Evolutionary conservation across 495 filamentous ascomycete species (phyloP).

Genomic region (Podospora appendiculata): DNA sequence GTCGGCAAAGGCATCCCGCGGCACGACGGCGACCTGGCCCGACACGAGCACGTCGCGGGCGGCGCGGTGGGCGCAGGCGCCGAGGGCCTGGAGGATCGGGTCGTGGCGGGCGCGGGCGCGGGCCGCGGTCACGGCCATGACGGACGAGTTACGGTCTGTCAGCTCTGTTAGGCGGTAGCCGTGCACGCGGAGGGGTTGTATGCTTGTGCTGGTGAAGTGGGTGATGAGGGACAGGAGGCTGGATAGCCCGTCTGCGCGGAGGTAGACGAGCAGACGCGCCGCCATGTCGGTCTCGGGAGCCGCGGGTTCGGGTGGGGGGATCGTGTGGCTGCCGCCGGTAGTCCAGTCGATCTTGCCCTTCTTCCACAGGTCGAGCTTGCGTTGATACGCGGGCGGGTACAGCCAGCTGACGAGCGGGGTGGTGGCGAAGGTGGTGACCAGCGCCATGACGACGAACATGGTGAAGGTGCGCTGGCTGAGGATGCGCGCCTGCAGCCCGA

Average conservation of each 20-base stretch:
- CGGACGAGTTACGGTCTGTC: constrained; percentile 81
- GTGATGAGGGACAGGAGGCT: constrained; percentile 73
- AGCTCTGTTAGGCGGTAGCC: constrained; percentile 77
- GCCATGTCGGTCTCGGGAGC: too few relatives aligned
- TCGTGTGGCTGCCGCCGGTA: constrained; percentile 60
- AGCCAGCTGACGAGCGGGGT: constrained; percentile 67
- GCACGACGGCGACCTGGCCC: constrained; percentile 65
- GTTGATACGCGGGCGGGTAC: constrained; percentile 88
- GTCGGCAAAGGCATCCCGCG: constrained; percentile 68
- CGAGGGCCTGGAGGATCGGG: constrained; percentile 82
- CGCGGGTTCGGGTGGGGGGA: constrained; percentile 31
- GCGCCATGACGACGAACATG: constrained; percentile 91
- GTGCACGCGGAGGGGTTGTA: constrained; percentile 64
- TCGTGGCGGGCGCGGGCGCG: constrained; percentile 68
- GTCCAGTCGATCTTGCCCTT: constrained; percentile 90
- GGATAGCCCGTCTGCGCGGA: constrained; percentile 81
- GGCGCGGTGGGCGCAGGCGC: constrained; percentile 74
- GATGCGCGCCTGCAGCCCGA: constrained; percentile 84
- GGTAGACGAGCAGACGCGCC: constrained; percentile 40
- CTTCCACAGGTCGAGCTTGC: constrained; percentile 78
- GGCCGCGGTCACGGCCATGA: constrained; percentile 80
- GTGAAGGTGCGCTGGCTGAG: constrained; percentile 80
- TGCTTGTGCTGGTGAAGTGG: constrained; percentile 47
- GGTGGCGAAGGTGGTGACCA: constrained; percentile 83
- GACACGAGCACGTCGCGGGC: constrained; percentile 59